Evolutionary conservation across 495 filamentous ascomycete genomes (phyloP).

Genomic region (Xanthoparmelia taractica): DNA sequence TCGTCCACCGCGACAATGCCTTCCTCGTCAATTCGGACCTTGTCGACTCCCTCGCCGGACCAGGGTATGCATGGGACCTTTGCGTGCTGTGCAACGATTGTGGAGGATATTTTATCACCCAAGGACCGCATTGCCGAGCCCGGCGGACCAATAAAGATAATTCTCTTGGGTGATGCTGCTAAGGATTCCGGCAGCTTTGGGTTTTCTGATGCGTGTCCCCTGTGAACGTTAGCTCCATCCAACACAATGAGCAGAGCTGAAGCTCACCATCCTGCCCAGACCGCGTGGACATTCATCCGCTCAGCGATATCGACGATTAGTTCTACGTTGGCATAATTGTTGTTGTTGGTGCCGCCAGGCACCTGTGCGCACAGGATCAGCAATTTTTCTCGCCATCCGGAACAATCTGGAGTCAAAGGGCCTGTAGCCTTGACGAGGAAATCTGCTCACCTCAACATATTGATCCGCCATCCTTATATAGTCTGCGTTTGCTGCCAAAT

Average conservation of each 20-base stretch:
- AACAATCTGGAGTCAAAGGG: neutral
- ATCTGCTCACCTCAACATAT: conserved; percentile 76
- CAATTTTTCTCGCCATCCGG: neutral
- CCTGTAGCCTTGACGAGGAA: neutral
- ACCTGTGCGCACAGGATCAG: conserved; percentile 37
- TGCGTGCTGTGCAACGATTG: conserved; percentile 97
- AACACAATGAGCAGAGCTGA: neutral
- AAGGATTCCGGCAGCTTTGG: conserved; percentile 92
- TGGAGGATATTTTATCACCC: conserved; percentile 99
- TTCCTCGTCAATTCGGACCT: conserved; percentile 67
- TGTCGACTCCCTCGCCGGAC: conserved; percentile 86
- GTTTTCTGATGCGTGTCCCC: conserved; percentile 99
- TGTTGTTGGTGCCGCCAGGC: conserved; percentile 99
- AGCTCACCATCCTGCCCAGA: conserved; percentile 95
- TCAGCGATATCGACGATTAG: conserved; percentile 99
- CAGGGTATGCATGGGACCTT: conserved; percentile 96
- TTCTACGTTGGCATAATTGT: conserved; percentile 99
- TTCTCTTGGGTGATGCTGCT: conserved; percentile 92
- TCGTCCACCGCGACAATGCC: conserved; percentile 90
- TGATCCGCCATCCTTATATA: conserved; percentile 99
- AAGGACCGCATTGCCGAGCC: conserved; percentile 98
- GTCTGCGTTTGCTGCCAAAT: conserved; percentile 94
- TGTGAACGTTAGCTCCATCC: conserved; percentile 29
- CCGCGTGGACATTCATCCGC: conserved; percentile 94
- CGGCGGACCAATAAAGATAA: conserved; percentile 96